Evolutionary conservation across 1,284 basidiomycete genomes (phyloP).

Genomic region (Heterobasidion parviporum): DNA sequence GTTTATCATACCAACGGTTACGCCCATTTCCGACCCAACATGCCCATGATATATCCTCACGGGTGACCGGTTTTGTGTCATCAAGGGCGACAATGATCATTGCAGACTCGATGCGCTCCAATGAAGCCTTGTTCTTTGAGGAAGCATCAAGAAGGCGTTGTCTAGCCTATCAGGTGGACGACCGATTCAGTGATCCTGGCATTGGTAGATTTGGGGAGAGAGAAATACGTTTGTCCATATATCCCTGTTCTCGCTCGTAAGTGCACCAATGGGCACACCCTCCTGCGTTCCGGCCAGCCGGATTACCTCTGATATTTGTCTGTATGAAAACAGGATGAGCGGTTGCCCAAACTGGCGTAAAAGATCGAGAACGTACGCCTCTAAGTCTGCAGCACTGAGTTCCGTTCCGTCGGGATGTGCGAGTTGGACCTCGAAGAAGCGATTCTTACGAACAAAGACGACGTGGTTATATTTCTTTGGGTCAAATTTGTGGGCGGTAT

Average conservation of each 20-base stretch:
- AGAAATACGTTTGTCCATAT: conserved; percentile 72
- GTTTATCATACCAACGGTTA: conserved; percentile 97
- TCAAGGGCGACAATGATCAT: conserved; percentile 88
- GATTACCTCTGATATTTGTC: conserved; percentile 78
- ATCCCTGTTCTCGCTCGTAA: conserved; percentile 89
- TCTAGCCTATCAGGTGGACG: conserved; percentile 39
- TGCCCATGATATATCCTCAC: conserved; percentile 78
- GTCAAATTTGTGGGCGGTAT: conserved; percentile 82
- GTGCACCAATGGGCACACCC: conserved; percentile 66
- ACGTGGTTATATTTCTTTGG: conserved; percentile 76
- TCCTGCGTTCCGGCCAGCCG: conserved; percentile 51
- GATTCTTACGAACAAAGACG: conserved; percentile 87
- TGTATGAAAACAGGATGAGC: conserved; percentile 16
- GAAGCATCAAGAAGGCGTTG: conserved; percentile 59
- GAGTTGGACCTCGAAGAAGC: conserved; percentile 79
- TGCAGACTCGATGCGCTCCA: conserved; percentile 84
- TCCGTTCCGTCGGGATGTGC: conserved; percentile 53
- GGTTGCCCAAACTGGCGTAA: background rate
- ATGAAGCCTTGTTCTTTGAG: conserved; percentile 53
- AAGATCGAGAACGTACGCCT: conserved; percentile 34
- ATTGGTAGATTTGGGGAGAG: background rate
- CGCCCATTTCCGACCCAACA: conserved; percentile 91
- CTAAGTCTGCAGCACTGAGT: conserved; percentile 73
- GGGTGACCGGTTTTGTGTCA: conserved; percentile 68
- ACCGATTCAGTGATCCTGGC: background rate